Conservation (phyloP, 495 filamentous ascomycete species). For the Hypoxylon crocopeplum region DNA sequence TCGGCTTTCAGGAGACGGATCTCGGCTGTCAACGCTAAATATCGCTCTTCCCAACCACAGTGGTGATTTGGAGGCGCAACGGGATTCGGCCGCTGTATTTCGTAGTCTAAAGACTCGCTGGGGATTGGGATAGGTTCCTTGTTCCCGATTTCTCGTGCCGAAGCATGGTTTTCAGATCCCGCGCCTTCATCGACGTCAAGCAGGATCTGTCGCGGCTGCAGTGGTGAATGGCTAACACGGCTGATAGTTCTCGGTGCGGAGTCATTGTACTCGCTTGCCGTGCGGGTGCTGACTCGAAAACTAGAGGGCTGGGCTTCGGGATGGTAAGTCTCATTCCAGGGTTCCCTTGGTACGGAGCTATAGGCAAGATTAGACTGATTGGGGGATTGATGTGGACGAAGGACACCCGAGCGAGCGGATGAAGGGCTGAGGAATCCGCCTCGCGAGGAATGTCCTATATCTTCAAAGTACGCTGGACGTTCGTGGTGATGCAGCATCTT, state of each 20-base stretch:
- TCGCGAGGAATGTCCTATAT: not conserved
- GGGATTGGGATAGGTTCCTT: not conserved
- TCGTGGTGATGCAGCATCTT: not conserved
- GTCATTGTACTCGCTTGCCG: not conserved
- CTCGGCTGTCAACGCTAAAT: slow-evolving; percentile 38
- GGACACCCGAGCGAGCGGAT: slow-evolving; percentile 9
- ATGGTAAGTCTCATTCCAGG: not conserved
- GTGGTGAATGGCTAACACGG: slow-evolving; percentile 7
- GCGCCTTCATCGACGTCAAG: not conserved
- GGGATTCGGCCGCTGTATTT: slow-evolving; percentile 25
- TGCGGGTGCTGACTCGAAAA: not conserved
- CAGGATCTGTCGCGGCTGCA: slow-evolving; percentile 11
- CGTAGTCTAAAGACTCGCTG: slow-evolving; percentile 3
- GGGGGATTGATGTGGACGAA: not conserved
- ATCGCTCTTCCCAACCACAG: slow-evolving; percentile 44
- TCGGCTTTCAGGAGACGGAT: slow-evolving; percentile 41
- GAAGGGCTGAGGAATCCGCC: slow-evolving; percentile 7
- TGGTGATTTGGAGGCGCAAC: slow-evolving; percentile 40
- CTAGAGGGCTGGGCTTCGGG: not conserved
- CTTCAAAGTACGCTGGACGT: not conserved
- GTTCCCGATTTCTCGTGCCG: not conserved
- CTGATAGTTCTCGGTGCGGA: not conserved
- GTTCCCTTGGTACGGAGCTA: not conserved
- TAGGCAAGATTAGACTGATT: not conserved
- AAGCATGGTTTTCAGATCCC: not conserved